Evolutionary conservation across 345 rosid genomes (phyloP), one percentile per base, ranked within the genome.

Genomic region (Acer saccharum): DNA sequence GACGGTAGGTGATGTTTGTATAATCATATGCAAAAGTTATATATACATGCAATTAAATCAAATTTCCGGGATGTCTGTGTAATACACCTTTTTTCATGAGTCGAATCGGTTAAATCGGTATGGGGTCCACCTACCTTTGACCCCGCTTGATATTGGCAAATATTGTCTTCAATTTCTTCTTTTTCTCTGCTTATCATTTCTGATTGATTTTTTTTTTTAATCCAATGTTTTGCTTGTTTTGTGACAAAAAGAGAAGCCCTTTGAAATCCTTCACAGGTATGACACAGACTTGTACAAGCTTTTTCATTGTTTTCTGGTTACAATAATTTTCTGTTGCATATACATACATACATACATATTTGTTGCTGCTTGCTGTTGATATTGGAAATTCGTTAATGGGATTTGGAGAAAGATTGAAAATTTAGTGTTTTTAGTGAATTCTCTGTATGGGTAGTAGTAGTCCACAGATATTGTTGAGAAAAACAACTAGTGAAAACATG

Each of bases 391-490:
- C 14, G 41, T 18, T 21, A 9, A 12, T 58, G 66, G 76, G 71
- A 41, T 62, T 71, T 52, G 57, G 10, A 5, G 0, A 52, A 14
- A 52, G 57, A 52, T 14, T 52, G 21, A 55, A 23, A 52, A 64
- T 71, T 39, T 63, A 13, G 70, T 72, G 2, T 52, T 18, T 6
- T 57, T 44, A 14, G 17, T 18, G 57, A 25, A 20, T 77, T 69
- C 3, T 32, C 35, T n/a, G 11, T 9, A 39, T 82, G 83, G 80
- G 35, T 29, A 29, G 35, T 29, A 29, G 14, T 71, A 17, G 73
- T 76, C 76, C 76, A 63, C 35, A 29, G 81, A 74, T 71, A 50
- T 14, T 52, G 57, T 9, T 13, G 57, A 14, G 63, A 58, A 58
- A n/a, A 17, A 20, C 6, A 57, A 44, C 48, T 44, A 9, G 21